Evolutionary conservation across 331 rosid species (phyloP).

Genomic region (Cydonia oblonga): DNA sequence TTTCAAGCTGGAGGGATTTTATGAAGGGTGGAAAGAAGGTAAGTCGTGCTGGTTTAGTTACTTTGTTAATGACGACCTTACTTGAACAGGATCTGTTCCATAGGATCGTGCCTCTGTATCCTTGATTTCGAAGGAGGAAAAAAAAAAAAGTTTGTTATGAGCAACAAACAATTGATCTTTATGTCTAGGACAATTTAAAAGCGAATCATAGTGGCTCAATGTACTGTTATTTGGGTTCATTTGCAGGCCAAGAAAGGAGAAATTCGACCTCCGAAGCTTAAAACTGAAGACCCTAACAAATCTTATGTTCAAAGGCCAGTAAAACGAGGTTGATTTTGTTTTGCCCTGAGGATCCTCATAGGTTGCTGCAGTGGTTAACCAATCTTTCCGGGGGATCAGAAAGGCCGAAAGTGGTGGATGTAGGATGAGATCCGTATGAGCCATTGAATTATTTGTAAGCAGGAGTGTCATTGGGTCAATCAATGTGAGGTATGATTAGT

Average conservation of each 20-base stretch:
- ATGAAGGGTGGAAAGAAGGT: constrained; percentile 98
- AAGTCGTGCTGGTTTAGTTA: constrained; percentile 11
- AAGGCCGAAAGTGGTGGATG: not conserved
- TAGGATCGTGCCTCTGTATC: no score
- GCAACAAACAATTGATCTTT: not conserved
- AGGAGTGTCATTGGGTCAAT: not conserved
- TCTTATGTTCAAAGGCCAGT: constrained; percentile 98
- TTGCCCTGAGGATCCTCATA: not conserved
- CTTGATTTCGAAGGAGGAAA: no score
- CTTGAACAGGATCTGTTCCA: no score
- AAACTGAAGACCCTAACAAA: constrained; percentile 96
- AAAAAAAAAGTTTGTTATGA: not conserved
- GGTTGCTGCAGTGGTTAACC: not conserved
- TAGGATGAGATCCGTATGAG: constrained; percentile 7
- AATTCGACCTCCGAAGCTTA: constrained; percentile 90
- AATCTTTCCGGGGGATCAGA: not conserved
- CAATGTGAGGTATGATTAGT: not conserved
- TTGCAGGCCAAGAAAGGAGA: constrained; percentile 86
- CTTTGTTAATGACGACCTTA: not conserved
- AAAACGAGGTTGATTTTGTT: constrained; percentile 57
- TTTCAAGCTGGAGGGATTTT: constrained; percentile 98
- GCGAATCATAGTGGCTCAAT: no score
- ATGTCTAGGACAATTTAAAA: not conserved
- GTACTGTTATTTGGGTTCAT: not conserved
- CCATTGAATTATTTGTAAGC: constrained; percentile 10